phyloP scores from a whole-genome alignment of 192 early-diverging fungal species.

The Fimicolochytrium jonesii region DNA sequence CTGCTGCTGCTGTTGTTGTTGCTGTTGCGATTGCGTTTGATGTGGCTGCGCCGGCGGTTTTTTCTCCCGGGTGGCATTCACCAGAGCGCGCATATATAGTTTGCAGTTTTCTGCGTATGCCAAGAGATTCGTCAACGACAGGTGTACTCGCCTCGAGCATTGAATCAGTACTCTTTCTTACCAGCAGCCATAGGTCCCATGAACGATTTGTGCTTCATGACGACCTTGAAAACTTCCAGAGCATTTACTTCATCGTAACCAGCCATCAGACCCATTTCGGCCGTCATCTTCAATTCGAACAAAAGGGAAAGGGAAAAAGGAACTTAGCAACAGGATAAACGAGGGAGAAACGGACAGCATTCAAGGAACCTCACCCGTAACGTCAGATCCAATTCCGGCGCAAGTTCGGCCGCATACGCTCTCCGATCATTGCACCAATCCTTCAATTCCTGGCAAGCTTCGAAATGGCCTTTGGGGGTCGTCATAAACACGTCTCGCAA shows the following conservation, averaged over 20 bases:
- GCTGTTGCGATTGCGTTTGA: too few relatives aligned
- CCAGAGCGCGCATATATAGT: slow-evolving; percentile 5
- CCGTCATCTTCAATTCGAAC: too few relatives aligned
- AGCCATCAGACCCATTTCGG: slow-evolving; percentile 6
- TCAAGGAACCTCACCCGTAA: slow-evolving; percentile 15
- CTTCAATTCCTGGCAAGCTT: slow-evolving; percentile 24
- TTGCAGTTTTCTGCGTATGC: slow-evolving; percentile 18
- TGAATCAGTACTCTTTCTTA: too few relatives aligned
- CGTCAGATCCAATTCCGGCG: slow-evolving; percentile 22
- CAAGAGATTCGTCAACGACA: too few relatives aligned
- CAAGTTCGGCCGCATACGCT: slow-evolving; percentile 23
- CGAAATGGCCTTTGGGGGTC: slow-evolving; percentile 11
- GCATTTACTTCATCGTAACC: slow-evolving; percentile 5
- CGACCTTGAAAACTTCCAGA: slow-evolving; percentile 18
- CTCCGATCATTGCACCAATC: slow-evolving; percentile 28
- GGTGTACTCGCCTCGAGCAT: too few relatives aligned
- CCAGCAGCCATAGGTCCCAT: slow-evolving; percentile 22
- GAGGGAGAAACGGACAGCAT: too few relatives aligned
- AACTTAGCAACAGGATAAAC: too few relatives aligned
- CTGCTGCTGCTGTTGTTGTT: too few relatives aligned
- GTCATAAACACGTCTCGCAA: slow-evolving; percentile 11
- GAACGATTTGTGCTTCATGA: background rate
- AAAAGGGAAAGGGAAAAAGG: too few relatives aligned
- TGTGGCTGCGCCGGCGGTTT: background rate
- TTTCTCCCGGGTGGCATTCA: background rate